These are phyloP conservation scores for Sorghum bicolor DNA, from an alignment of 176 grass and related monocot genomes.

Conservation along the genomic window Sorghum_bicolor_NCBIv3 NC_012876.2:61077501-61078000, in stretches of 20 bases:
- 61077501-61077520: constrained; percentile 84
- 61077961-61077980: background rate
- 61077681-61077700: background rate
- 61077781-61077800: background rate
- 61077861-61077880: constrained; percentile 2
- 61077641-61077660: background rate
- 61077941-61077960: background rate
- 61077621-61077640: background rate
- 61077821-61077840: background rate
- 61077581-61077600: constrained; percentile 14
- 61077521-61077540: constrained; percentile 89
- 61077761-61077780: background rate
- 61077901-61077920: background rate
- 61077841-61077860: constrained; percentile 3
- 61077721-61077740: background rate
- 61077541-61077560: constrained; percentile 86
- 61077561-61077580: constrained; percentile 98
- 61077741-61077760: background rate
- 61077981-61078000: background rate
- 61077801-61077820: background rate
- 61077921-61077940: background rate
- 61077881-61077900: background rate
- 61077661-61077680: background rate
- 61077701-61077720: background rate
- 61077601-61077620: background rate